Percentiles rank a stretch among this genome's conserved stretches.
These are phyloP conservation scores for Tricladium varicosporioides DNA, from an alignment of 2,329 filamentous ascomycete genomes.

Conservation along the genomic window DNA sequence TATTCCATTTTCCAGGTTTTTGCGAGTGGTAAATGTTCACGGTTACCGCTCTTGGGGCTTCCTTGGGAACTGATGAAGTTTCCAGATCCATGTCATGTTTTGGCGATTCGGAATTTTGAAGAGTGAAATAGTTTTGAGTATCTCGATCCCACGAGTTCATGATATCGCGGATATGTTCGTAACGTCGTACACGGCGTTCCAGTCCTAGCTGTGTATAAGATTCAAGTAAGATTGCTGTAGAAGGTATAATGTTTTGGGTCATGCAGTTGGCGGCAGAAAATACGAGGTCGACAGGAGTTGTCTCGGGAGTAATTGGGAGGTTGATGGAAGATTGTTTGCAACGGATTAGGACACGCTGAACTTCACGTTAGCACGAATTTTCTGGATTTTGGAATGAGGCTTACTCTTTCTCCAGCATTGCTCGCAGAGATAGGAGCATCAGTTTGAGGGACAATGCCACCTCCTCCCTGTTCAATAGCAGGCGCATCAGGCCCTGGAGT, in stretches of 20 bases:
- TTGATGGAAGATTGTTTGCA: slow-evolving; percentile 68
- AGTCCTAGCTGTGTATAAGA: slow-evolving; percentile 73
- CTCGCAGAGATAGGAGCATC: slow-evolving; percentile 80
- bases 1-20: slow-evolving; percentile 82
- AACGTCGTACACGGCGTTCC: slow-evolving; percentile 77
- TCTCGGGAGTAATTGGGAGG: slow-evolving; percentile 72
- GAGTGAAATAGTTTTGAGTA: slow-evolving; percentile 68
- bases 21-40: slow-evolving; percentile 79
- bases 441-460: slow-evolving; percentile 47
- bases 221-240: slow-evolving; percentile 72
- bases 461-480: slow-evolving; percentile 29
- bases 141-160: slow-evolving; percentile 93
- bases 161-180: slow-evolving; percentile 82
- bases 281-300: slow-evolving; percentile 72
- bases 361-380: slow-evolving; percentile 29
- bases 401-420: slow-evolving; percentile 74
- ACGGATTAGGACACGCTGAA: slow-evolving; percentile 66
- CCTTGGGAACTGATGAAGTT: slow-evolving; percentile 58
- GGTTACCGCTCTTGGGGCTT: slow-evolving; percentile 63
- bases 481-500: background rate
- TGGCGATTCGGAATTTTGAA: slow-evolving; percentile 58
- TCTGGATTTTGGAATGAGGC: slow-evolving; percentile 33
- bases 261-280: slow-evolving; percentile 63
- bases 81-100: slow-evolving; percentile 63
- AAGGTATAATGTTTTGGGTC: slow-evolving; percentile 60